These are phyloP conservation scores for Penicillium sp. DNA, from an alignment of 2,329 filamentous ascomycete genomes.

Conservation along the genomic window DNA sequence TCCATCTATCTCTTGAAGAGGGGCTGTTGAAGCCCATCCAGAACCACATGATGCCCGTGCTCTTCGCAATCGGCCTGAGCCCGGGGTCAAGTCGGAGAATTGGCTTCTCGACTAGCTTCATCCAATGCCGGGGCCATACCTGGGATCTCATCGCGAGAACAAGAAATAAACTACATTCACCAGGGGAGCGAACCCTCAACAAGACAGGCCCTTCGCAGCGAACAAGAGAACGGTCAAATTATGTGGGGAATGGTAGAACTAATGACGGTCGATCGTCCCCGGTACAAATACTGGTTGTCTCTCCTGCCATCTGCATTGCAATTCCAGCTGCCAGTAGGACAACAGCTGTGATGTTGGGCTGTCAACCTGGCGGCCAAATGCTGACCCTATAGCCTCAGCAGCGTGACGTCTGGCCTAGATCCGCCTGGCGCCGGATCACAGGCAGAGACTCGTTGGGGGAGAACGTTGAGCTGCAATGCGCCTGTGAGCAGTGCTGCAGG, in stretches of 20 bases:
- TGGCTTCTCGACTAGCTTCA: slow-evolving; percentile 11
- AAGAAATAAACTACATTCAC: no score
- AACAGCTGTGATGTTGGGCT: slow-evolving; percentile 9
- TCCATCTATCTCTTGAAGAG: no score
- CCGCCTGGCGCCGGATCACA: not conserved
- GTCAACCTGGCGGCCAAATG: slow-evolving; percentile 1
- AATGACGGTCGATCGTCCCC: no score
- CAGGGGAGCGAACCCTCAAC: no score
- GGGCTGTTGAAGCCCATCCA: no score
- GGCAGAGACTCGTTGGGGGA: not conserved
- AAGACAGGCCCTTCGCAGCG: no score
- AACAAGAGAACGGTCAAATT: no score
- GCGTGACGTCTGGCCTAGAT: no score
- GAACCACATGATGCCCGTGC: slow-evolving; percentile 19
- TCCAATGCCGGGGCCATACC: slow-evolving; percentile 6
- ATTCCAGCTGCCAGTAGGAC: slow-evolving; percentile 16
- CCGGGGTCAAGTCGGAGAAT: slow-evolving; percentile 17
- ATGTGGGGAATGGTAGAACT: no score
- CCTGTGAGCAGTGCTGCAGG: slow-evolving; percentile 5
- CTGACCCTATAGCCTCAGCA: no score
- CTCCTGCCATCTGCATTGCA: slow-evolving; percentile 14
- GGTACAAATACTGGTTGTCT: slow-evolving; percentile 9
- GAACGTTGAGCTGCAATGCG: slow-evolving; percentile 7
- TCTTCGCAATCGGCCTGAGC: slow-evolving; percentile 20
- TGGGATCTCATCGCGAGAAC: no score